Evolutionary conservation across 179 eudicot genomes (phyloP).

Genomic region (Sideroxylon spinosum): DNA sequence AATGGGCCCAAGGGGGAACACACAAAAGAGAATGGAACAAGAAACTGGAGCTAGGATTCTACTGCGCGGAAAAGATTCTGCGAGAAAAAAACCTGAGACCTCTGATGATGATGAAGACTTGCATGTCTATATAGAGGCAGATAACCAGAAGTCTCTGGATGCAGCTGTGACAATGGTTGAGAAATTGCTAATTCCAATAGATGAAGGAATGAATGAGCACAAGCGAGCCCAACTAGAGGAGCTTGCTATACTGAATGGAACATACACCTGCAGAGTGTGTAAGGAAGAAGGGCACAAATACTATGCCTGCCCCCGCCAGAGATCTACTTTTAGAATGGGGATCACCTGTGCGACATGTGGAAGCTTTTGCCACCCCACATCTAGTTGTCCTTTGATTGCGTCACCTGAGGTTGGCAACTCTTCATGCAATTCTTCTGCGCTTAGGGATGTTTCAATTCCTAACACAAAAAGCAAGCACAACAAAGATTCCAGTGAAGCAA

Average conservation of each 20-base stretch:
- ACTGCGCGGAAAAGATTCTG: slow-evolving; percentile 29
- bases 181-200: slow-evolving; percentile 31
- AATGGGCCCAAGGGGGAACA: slow-evolving; percentile 40
- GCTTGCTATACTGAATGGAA: slow-evolving; percentile 29
- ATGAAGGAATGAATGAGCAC: slow-evolving; percentile 23
- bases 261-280: slow-evolving; percentile 22
- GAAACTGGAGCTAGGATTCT: slow-evolving; percentile 35
- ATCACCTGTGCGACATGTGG: slow-evolving; percentile 22
- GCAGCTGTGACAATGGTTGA: slow-evolving; percentile 34
- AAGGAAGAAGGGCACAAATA: slow-evolving; percentile 26
- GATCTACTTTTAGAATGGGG: slow-evolving; percentile 15
- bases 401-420: background rate
- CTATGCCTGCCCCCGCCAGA: slow-evolving; percentile 27
- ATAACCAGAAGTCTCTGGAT: slow-evolving; percentile 25
- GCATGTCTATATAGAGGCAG: slow-evolving; percentile 37
- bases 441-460: background rate
- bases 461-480: slow-evolving; percentile 1
- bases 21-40: slow-evolving; percentile 36
- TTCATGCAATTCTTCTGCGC: background rate
- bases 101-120: slow-evolving; percentile 30
- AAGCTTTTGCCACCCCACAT: slow-evolving; percentile 17
- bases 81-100: background rate
- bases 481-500: slow-evolving; percentile 13
- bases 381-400: slow-evolving; percentile 10
- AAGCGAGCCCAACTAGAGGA: slow-evolving; percentile 31